Evolutionary conservation across 2,329 filamentous ascomycete species (phyloP), one percentile per base, ranked within the genome.

Genomic region (Ophiostoma sp.): DNA sequence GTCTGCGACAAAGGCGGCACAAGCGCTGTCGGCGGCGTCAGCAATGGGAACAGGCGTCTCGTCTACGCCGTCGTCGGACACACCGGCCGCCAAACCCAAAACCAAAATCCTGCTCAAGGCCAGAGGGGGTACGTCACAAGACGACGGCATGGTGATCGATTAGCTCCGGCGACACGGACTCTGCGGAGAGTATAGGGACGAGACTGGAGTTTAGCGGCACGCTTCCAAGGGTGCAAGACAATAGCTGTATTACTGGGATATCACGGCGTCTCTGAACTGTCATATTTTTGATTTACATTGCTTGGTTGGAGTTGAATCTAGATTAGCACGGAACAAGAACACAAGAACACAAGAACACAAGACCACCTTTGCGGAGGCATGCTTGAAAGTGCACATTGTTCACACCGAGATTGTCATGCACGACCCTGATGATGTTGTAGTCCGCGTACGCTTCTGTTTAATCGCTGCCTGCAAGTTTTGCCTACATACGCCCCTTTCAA

Each of bases 81-180:
- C 45, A 14, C 4, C 65, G 2, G 64, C 63, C 2, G 58, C 60
- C n/a, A 36, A 36, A 16, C 66, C 69, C 60, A 69, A 65, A 27
- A 66, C 65, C 14, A 68, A 64, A 49, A 70, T 70, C 11, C 38
- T 67, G 1, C 38, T 70, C 38, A 70, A 70, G n/a, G 47, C 18
- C 1, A 45, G 41, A n/a, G 66, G 52, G 14, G 27, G 27, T 2
- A n/a, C 41, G 16, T 12, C 67, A 7, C 55, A 41, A 2, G 63
- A 47, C 44, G 69, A 70, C 9, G 14, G 52, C 8, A 70, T 70
- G 69, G 69, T 68, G 42, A 58, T 70, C 49, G 69, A 70, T 40
- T 70, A 66, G n/a, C 9, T 9, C n/a, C 12, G 45, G 4, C 27
- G 27, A 27, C 27, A 27, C 27, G 27, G 27, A 27, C 27, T 27